Evolutionary conservation across 2,329 filamentous ascomycete species (phyloP).

Genomic region (Claviceps monticola): DNA sequence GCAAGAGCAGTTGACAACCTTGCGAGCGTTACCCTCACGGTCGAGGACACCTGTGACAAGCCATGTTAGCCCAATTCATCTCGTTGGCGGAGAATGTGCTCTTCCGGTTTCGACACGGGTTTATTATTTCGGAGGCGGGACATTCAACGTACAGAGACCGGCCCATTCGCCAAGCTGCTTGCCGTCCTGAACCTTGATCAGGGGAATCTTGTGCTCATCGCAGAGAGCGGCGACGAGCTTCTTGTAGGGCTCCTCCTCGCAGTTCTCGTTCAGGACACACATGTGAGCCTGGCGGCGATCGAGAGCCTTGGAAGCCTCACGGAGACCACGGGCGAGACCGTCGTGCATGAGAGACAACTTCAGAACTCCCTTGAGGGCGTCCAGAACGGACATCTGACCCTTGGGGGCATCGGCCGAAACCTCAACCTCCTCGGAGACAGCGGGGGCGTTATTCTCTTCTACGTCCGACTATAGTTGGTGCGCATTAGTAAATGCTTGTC

Average conservation of each 20-base stretch:
- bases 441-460: slow-evolving; percentile 94
- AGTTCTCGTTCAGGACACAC: slow-evolving; percentile 99
- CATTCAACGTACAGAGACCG: slow-evolving; percentile 74
- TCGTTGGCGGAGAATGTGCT: too few species aligned
- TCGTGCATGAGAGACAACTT: slow-evolving; percentile 99
- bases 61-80: slow-evolving; percentile 16
- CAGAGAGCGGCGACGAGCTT: slow-evolving; percentile 98
- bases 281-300: slow-evolving; percentile 98
- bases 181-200: slow-evolving; percentile 99
- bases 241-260: slow-evolving; percentile 99
- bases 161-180: slow-evolving; percentile 99
- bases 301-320: slow-evolving; percentile 96
- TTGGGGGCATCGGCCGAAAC: slow-evolving; percentile 84
- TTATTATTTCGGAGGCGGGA: too few species aligned
- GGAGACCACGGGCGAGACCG: slow-evolving; percentile 93
- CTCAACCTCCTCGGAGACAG: slow-evolving; percentile 81
- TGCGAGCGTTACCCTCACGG: slow-evolving; percentile 97
- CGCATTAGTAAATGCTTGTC: slow-evolving; percentile 6
- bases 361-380: slow-evolving; percentile 96
- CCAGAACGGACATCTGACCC: slow-evolving; percentile 94
- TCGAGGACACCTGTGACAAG: slow-evolving; percentile 72
- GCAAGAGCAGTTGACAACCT: slow-evolving; percentile 99
- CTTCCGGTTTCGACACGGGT: too few species aligned
- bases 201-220: slow-evolving; percentile 98
- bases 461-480: slow-evolving; percentile 74